phyloP scores from a whole-genome alignment of 164 flowering plant species.

The Magnolia changhungtana region DNA sequence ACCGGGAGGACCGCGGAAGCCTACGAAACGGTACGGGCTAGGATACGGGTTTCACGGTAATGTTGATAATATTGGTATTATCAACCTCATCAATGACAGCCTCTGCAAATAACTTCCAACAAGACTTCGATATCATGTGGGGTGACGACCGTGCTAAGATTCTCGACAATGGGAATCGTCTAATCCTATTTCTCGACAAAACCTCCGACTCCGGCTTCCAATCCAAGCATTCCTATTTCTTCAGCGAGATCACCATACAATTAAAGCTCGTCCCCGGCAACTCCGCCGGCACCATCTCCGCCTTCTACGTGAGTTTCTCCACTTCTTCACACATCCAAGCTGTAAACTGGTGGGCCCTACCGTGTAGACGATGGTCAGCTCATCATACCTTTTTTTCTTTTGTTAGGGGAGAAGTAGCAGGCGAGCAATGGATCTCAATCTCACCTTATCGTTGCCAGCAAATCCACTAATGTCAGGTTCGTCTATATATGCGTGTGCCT shows the following conservation, averaged over 20 bases:
- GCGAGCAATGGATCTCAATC: too few species aligned
- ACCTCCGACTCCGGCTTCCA: slow-evolving; percentile 33
- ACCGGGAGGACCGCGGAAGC: too few species aligned
- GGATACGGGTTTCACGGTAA: too few species aligned
- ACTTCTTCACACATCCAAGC: background rate
- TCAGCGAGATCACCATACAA: slow-evolving; percentile 30
- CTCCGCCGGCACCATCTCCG: slow-evolving; percentile 40
- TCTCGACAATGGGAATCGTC: slow-evolving; percentile 11
- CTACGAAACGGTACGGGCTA: too few species aligned
- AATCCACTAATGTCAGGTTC: too few species aligned
- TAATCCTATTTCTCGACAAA: slow-evolving; percentile 32
- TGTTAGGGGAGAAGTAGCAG: too few species aligned
- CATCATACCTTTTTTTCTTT: too few species aligned
- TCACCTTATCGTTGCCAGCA: too few species aligned
- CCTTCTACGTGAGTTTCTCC: slow-evolving; percentile 26
- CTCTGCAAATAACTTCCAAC: background rate
- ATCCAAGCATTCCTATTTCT: slow-evolving; percentile 29
- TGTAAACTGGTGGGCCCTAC: too few species aligned
- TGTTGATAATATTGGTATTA: background rate
- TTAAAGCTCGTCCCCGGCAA: slow-evolving; percentile 36
- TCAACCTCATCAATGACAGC: background rate
- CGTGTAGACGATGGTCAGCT: too few species aligned
- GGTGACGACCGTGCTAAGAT: slow-evolving; percentile 6
- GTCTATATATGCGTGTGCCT: too few species aligned
- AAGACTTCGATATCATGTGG: slow-evolving; percentile 12